Evolutionary conservation across 768 basidiomycete species (phyloP).

Genomic region (Leccinum incarnatum): DNA sequence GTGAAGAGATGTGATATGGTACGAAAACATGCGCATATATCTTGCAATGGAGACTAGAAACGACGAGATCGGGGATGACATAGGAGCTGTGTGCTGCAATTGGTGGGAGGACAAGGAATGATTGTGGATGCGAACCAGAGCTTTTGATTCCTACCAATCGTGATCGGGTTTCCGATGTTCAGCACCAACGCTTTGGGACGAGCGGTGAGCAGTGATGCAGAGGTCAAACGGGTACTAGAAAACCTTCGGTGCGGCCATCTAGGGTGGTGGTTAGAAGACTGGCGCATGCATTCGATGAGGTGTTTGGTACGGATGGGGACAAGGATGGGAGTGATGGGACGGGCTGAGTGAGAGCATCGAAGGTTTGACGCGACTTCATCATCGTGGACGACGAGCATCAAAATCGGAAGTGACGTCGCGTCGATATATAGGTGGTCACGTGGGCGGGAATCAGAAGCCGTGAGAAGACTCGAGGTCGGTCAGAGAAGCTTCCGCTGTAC

Average conservation of each 20-base stretch:
- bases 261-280: slow-evolving; percentile 59
- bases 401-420: slow-evolving; percentile 7
- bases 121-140: slow-evolving; percentile 45
- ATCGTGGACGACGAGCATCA: slow-evolving; percentile 14
- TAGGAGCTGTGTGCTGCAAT: slow-evolving; percentile 45
- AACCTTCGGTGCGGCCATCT: slow-evolving; percentile 69
- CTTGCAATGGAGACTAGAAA: slow-evolving; percentile 75
- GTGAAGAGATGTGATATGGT: background rate
- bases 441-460: background rate
- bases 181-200: slow-evolving; percentile 51
- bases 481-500: background rate
- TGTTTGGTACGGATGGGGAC: slow-evolving; percentile 6
- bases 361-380: slow-evolving; percentile 18
- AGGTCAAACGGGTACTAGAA: background rate
- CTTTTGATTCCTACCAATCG: slow-evolving; percentile 70
- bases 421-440: slow-evolving; percentile 12
- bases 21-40: slow-evolving; percentile 63
- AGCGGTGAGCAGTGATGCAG: background rate
- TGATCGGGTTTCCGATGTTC: slow-evolving; percentile 58
- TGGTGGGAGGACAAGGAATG: background rate
- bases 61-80: slow-evolving; percentile 55
- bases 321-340: slow-evolving; percentile 25
- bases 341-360: slow-evolving; percentile 29
- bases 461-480: background rate
- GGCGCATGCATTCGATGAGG: slow-evolving; percentile 56